Base-by-base conservation (phyloP, 352 stramenopile species). In the Pythium dissimile region DNA sequence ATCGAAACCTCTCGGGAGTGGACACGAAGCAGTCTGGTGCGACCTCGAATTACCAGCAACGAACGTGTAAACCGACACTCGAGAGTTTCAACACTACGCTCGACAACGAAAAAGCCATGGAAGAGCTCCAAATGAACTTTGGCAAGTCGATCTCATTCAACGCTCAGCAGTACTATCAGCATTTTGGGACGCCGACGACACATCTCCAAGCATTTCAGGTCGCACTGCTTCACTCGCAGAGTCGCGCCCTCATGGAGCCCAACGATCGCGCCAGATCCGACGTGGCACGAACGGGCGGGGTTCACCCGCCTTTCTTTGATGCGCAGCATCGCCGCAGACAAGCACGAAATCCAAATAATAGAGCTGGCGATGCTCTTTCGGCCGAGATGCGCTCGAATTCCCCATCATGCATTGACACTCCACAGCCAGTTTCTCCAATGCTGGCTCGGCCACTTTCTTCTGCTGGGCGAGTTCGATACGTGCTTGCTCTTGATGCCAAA, bases 121-220 rank as follows among this genome's bases (percentile, higher is more conserved):
- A 76, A 27, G 61, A 69, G 4, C 38, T 72, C 15, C 58, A 66
- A 12, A 53, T 77, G 52, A 71, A 66, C 28, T 68, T 80, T 15
- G 71, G 71, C 32, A 75, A 77, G 37, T 78, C 68, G 5, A 73
- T 80, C 42, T 53, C 52, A 21, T 84, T 80, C 35, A 55, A 80
- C 31, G 59, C 67, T 0, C 51, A 60, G 35, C 50, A 60, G 11
- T 84, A 80, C 30, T 68, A 67, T 30, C 47, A 63, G 13, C 55
- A 71, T 26, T 72, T 70, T 12, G 62, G 66, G 11, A 63, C 62
- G 2, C 55, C 54, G 21, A 64, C 47, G 21, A 64, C 54, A 15
- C 54, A 63, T n/a, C 20, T 59, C 1, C 61, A 69, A 21, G 54
- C 61, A 1, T 69, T 69, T 35, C 61, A 69, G 24, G 43, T 48